Percentiles rank a stretch among this genome's conserved stretches.
These are phyloP conservation scores for Cytospora piceicola DNA, from an alignment of 2,329 filamentous ascomycete species.

Conservation along the genomic window DNA sequence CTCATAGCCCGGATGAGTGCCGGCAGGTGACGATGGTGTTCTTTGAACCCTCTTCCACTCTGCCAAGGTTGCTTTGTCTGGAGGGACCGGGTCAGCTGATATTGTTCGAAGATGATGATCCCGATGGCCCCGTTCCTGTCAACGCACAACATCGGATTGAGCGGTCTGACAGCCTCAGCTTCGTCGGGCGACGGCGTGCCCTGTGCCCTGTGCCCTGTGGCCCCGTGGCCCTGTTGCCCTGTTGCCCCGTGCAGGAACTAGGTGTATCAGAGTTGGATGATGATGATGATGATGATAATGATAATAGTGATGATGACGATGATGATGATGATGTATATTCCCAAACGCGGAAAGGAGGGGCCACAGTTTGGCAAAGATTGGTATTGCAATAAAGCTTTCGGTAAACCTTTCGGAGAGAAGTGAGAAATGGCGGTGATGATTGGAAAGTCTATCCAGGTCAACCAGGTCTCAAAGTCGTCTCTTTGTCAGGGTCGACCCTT, in stretches of 20 bases:
- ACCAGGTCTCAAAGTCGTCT: conserved; percentile 24
- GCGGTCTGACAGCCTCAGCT: conserved; percentile 24
- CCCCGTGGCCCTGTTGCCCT: neutral
- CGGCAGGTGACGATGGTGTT: conserved; percentile 1
- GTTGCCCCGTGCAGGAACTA: no score
- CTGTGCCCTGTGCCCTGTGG: no score
- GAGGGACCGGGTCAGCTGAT: neutral
- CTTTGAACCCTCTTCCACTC: neutral
- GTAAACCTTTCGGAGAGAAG: no score
- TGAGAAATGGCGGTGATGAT: conserved; percentile 26
- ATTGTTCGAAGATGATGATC: neutral
- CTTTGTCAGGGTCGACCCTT: conserved; percentile 26
- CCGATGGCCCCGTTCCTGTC: conserved; percentile 8
- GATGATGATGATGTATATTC: neutral
- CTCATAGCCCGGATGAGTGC: neutral
- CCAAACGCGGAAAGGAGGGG: conserved; percentile 13
- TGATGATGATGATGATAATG: neutral
- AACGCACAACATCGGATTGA: conserved; percentile 4
- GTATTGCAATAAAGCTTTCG: conserved; percentile 2
- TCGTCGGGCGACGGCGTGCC: neutral
- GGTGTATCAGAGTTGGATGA: neutral
- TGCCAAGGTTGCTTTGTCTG: neutral
- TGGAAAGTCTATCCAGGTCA: conserved; percentile 22
- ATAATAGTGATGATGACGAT: neutral
- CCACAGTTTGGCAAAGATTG: conserved; percentile 1